phyloP scores from a whole-genome alignment of 1,139 yeast genomes.

The Kurtzmaniella quercitrusa region DNA sequence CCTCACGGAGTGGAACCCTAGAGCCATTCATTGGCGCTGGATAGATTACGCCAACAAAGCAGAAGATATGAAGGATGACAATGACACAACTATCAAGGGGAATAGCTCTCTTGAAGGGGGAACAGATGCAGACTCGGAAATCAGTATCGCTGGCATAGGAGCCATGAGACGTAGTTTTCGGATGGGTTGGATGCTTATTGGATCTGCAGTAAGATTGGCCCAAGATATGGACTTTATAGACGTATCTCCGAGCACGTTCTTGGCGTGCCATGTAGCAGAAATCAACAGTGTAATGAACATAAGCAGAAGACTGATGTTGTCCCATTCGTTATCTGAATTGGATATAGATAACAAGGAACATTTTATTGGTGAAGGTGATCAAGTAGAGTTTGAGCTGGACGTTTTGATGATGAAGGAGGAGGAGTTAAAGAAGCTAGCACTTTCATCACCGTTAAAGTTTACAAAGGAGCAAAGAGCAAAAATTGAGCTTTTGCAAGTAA shows the following conservation, averaged over 20 bases:
- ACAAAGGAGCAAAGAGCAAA: conserved; percentile 71
- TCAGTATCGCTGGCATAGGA: conserved; percentile 67
- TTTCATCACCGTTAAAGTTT: conserved; percentile 31
- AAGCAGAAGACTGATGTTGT: conserved; percentile 63
- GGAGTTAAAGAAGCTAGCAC: conserved; percentile 27
- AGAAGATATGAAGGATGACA: conserved; percentile 25
- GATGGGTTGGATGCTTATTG: conserved; percentile 92
- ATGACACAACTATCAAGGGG: conserved; percentile 8
- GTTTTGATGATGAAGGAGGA: conserved; percentile 36
- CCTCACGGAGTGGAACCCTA: conserved; percentile 94
- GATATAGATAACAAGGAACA: conserved; percentile 49
- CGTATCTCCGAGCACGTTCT: conserved; percentile 64
- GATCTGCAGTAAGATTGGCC: conserved; percentile 80
- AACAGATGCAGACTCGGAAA: conserved; percentile 24
- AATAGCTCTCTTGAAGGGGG: conserved; percentile 6
- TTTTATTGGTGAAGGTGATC: conserved; percentile 28
- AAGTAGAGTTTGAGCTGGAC: conserved; percentile 25
- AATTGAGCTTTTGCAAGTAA: conserved; percentile 71
- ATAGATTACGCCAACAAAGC: conserved; percentile 76
- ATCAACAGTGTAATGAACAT: conserved; percentile 70
- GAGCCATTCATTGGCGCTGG: conserved; percentile 90
- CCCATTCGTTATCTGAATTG: conserved; percentile 61
- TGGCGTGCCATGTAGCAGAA: conserved; percentile 84
- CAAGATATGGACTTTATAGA: conserved; percentile 84
- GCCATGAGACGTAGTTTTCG: conserved; percentile 85